Evolutionary conservation across 768 basidiomycete genomes (phyloP).

Genomic region (Favolaschia claudopus): DNA sequence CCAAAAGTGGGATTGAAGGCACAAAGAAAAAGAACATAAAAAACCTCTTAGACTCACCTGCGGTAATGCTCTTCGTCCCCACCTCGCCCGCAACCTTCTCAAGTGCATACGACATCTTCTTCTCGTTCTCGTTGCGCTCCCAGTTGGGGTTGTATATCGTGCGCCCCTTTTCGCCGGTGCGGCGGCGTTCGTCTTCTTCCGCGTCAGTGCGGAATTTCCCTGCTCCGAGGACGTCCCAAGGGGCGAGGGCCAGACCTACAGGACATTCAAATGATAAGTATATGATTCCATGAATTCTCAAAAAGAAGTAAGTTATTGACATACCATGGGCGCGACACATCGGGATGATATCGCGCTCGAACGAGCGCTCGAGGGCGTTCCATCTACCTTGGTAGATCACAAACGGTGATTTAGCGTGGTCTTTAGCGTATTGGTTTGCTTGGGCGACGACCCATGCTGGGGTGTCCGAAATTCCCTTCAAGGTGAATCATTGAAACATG

Average conservation of each 20-base stretch:
- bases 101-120: slow-evolving; percentile 39
- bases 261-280: neutral
- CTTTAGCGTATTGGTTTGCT: slow-evolving; percentile 49
- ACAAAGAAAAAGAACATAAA: too few species aligned
- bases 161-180: slow-evolving; percentile 48
- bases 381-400: slow-evolving; percentile 53
- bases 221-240: slow-evolving; percentile 42
- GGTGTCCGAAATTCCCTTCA: slow-evolving; percentile 38
- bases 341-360: slow-evolving; percentile 55
- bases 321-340: slow-evolving; percentile 30
- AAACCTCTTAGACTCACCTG: too few species aligned
- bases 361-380: slow-evolving; percentile 43
- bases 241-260: slow-evolving; percentile 43
- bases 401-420: slow-evolving; percentile 51
- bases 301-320: too few species aligned
- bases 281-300: neutral
- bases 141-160: slow-evolving; percentile 29
- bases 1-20: too few species aligned
- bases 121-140: slow-evolving; percentile 44
- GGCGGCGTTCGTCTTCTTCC: slow-evolving; percentile 36
- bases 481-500: neutral
- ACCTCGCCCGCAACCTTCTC: slow-evolving; percentile 49
- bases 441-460: slow-evolving; percentile 49
- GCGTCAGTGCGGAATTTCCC: slow-evolving; percentile 36
- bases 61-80: slow-evolving; percentile 39